These are phyloP conservation scores for Aeminium ludgeri DNA, from an alignment of 495 filamentous ascomycete species.

Conservation along the genomic window DNA sequence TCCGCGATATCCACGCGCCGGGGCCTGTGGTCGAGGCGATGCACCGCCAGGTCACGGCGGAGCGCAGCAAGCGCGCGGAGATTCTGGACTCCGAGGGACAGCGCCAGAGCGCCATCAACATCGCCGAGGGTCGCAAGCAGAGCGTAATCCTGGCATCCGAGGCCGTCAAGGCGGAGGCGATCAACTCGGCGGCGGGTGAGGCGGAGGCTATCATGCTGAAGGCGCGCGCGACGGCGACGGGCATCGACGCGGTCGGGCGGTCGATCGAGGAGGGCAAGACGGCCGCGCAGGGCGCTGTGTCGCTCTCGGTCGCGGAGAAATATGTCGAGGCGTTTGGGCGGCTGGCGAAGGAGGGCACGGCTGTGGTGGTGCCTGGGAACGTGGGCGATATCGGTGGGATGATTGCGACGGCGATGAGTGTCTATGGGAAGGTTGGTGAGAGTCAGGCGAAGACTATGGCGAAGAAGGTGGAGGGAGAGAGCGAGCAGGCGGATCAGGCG, in stretches of 20 bases:
- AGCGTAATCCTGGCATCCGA: slow-evolving; percentile 88
- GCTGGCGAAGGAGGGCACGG: slow-evolving; percentile 82
- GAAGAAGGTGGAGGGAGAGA: slow-evolving; percentile 24
- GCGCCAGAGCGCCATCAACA: slow-evolving; percentile 91
- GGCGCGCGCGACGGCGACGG: slow-evolving; percentile 69
- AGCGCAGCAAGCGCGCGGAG: slow-evolving; percentile 90
- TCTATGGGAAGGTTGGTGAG: slow-evolving; percentile 85
- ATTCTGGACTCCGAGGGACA: slow-evolving; percentile 94
- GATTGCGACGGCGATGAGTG: slow-evolving; percentile 90
- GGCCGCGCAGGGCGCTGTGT: slow-evolving; percentile 64
- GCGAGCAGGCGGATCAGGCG: slow-evolving; percentile 6
- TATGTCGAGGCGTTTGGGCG: slow-evolving; percentile 92
- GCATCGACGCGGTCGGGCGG: slow-evolving; percentile 69
- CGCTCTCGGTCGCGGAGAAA: slow-evolving; percentile 83
- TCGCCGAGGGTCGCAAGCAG: slow-evolving; percentile 93
- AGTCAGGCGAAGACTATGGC: slow-evolving; percentile 58
- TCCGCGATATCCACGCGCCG: slow-evolving; percentile 93
- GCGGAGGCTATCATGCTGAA: slow-evolving; percentile 79
- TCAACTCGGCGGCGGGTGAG: slow-evolving; percentile 82
- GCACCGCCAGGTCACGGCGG: slow-evolving; percentile 94
- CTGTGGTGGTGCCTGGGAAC: slow-evolving; percentile 89
- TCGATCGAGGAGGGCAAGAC: slow-evolving; percentile 53
- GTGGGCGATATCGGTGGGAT: slow-evolving; percentile 93
- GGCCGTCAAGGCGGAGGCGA: slow-evolving; percentile 73
- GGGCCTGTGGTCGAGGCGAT: slow-evolving; percentile 85